phyloP scores from a whole-genome alignment of 1,284 basidiomycete genomes.

The Trichosporon inkin region DNA sequence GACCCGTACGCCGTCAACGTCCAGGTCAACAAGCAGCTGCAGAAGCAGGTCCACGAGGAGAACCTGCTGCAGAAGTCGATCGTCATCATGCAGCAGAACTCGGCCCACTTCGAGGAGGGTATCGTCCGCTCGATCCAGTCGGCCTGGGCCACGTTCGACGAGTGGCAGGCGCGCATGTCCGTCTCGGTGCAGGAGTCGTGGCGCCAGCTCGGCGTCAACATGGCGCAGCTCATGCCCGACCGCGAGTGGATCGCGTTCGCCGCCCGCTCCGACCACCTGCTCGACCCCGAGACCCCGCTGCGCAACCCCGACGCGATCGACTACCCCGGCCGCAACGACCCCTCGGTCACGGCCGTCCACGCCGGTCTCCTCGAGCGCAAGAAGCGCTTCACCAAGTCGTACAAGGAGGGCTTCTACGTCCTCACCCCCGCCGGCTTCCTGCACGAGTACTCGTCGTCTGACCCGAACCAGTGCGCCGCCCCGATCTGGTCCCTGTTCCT shows the following conservation, averaged over 20 bases:
- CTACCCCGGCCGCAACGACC: slow-evolving; percentile 93
- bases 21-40: slow-evolving; percentile 78
- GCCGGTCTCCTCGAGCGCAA: slow-evolving; percentile 90
- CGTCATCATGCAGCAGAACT: slow-evolving; percentile 98
- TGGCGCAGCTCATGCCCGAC: slow-evolving; percentile 82
- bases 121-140: slow-evolving; percentile 93
- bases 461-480: slow-evolving; percentile 62
- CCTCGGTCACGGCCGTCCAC: slow-evolving; percentile 81
- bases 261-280: slow-evolving; percentile 87
- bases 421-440: slow-evolving; percentile 94
- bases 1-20: slow-evolving; percentile 82
- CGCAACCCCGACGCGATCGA: slow-evolving; percentile 73
- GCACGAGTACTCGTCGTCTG: slow-evolving; percentile 81
- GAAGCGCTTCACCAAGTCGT: slow-evolving; percentile 90
- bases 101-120: slow-evolving; percentile 94
- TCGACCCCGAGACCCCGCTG: slow-evolving; percentile 93
- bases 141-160: slow-evolving; percentile 95
- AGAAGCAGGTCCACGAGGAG: slow-evolving; percentile 93
- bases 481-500: slow-evolving; percentile 89
- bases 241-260: slow-evolving; percentile 96
- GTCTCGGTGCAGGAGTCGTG: slow-evolving; percentile 75
- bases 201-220: slow-evolving; percentile 67
- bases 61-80: slow-evolving; percentile 98
- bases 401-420: slow-evolving; percentile 85
- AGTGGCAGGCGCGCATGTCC: slow-evolving; percentile 90